These are phyloP conservation scores for Pseudogymnoascus sp. DNA, from an alignment of 2,329 filamentous ascomycete species.

Conservation along the genomic window DNA sequence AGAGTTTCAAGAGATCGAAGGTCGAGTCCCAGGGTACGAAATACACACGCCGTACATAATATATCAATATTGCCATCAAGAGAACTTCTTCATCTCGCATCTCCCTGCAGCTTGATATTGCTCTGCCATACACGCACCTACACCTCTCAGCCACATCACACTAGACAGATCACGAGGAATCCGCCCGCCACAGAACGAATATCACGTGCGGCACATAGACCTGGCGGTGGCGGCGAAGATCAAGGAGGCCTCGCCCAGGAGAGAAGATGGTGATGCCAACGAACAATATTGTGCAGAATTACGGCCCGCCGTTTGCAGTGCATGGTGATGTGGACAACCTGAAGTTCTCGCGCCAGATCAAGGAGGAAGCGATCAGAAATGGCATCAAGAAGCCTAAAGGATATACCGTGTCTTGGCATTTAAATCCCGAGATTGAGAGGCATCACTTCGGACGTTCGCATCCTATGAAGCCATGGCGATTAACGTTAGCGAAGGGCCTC, in stretches of 20 bases:
- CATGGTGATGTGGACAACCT: slow-evolving; percentile 23
- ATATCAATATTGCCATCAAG: background rate
- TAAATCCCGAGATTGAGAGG: slow-evolving; percentile 87
- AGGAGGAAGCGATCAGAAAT: slow-evolving; percentile 38
- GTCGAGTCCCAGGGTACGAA: background rate
- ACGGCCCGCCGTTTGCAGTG: slow-evolving; percentile 22
- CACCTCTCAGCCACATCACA: background rate
- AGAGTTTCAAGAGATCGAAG: slow-evolving; percentile 1
- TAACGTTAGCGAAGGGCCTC: slow-evolving; percentile 90
- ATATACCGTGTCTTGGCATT: slow-evolving; percentile 90
- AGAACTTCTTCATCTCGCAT: background rate
- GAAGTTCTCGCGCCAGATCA: slow-evolving; percentile 20
- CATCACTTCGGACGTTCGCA: slow-evolving; percentile 96
- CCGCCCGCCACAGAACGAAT: background rate
- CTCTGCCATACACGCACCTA: background rate
- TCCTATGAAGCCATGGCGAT: slow-evolving; percentile 98
- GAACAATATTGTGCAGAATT: slow-evolving; percentile 26
- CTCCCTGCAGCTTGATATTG: background rate
- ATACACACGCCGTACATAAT: background rate
- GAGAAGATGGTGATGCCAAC: slow-evolving; percentile 22
- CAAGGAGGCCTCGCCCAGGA: slow-evolving; percentile 1
- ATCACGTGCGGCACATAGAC: background rate
- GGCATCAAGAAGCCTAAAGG: slow-evolving; percentile 73
- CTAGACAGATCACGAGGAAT: background rate
- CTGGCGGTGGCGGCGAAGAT: slow-evolving; percentile 1